Evolutionary conservation across 2,329 filamentous ascomycete genomes (phyloP), one percentile per base, ranked within the genome.

Genomic region (Thelonectria blattea): DNA sequence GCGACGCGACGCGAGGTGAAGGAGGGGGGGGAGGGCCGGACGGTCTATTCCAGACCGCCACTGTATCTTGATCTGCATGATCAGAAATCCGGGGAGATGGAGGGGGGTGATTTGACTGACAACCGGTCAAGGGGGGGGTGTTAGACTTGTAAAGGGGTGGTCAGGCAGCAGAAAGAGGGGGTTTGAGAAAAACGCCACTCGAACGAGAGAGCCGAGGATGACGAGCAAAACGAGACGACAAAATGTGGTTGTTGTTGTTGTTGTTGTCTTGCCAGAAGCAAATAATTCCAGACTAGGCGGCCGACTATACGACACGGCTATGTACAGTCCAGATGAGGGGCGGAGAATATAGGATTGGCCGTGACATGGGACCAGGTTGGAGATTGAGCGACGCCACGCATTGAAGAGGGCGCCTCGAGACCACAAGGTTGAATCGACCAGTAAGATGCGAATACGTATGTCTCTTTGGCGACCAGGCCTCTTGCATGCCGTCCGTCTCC

Each of bases 41-140:
- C 3, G 22, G 45, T 22, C 18, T 30, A 34, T 43, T 34, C 48
- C 37, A 62, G 59, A 58, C 62, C 50, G 59, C 62, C 62, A 56
- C 62, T 55, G 52, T 48, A 56, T 56, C 55, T 62, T 14, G 52
- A 56, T 64, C 61, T 64, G 62, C 62, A 64, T 56, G 55, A 59
- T 30, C 53, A 47, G 27, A 62, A 62, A 64, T 65, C 60, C 60
- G 62, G 62, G 62, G 62, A 55, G 52, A 64, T 60, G 62, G 62
- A 62, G 62, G 57, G 47, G 56, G 53, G 45, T 41, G 34, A 37
- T 30, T 30, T 30, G 27, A 30, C 27, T 30, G 27, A 10, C 27
- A 30, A 30, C 27, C 27, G 27, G 27, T 30, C 27, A 30, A 30
- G 27, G 27, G 27, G 27, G 9, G 27, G 34, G 34, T 7, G 34